phyloP scores from a whole-genome alignment of 1,284 basidiomycete species.

The Marasmius oreades region DNA sequence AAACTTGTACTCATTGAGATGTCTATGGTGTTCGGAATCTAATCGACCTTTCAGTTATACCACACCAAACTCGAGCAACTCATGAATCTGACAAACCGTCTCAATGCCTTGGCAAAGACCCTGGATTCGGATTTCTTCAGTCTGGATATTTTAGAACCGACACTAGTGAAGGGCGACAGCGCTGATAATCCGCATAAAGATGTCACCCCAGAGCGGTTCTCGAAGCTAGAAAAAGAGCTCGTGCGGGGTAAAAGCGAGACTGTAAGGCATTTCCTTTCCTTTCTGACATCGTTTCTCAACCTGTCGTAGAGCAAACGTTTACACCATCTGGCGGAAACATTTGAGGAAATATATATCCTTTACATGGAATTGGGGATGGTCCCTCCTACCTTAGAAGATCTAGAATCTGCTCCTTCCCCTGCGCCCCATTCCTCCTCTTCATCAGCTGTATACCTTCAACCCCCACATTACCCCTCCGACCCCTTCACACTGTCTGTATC shows the following conservation, averaged over 20 bases:
- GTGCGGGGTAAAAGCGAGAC: conserved; percentile 77
- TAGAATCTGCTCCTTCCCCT: conserved; percentile 35
- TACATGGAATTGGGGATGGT: conserved; percentile 72
- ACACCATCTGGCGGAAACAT: conserved; percentile 54
- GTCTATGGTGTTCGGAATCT: neutral
- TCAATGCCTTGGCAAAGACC: conserved; percentile 53
- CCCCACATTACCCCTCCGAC: conserved; percentile 32
- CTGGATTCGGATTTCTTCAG: conserved; percentile 61
- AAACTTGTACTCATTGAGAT: conserved; percentile 26
- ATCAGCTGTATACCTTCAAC: conserved; percentile 14
- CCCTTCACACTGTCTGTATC: conserved; percentile 53
- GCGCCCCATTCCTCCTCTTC: conserved; percentile 16
- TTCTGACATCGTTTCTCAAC: neutral
- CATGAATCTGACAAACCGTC: conserved; percentile 57
- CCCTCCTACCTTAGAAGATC: conserved; percentile 48
- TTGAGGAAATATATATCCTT: conserved; percentile 77
- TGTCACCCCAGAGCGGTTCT: conserved; percentile 74
- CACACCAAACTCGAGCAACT: conserved; percentile 78
- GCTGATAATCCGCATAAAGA: conserved; percentile 49
- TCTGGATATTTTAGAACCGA: conserved; percentile 51
- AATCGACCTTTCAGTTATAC: conserved; percentile 47
- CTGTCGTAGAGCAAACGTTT: conserved; percentile 59
- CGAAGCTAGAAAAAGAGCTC: conserved; percentile 75
- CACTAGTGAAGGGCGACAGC: conserved; percentile 34
- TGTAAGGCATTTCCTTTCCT: conserved; percentile 38